These are phyloP conservation scores for Echinosophora koreensis DNA, from an alignment of 306 rosid species.

Conservation along the genomic window DNA sequence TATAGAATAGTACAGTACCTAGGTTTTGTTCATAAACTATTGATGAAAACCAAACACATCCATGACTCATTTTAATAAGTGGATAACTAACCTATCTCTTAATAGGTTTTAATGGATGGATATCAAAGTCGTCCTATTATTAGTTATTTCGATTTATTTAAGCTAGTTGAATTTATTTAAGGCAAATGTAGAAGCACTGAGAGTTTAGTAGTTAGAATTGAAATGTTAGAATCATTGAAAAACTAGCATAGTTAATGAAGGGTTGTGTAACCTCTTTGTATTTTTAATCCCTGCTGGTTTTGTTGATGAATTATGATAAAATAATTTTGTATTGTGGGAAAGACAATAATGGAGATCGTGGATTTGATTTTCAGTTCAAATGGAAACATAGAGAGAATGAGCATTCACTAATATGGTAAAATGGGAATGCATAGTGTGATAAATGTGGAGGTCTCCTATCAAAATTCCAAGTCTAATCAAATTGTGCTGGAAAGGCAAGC, in stretches of 20 bases:
- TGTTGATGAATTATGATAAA: neutral
- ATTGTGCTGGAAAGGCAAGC: neutral
- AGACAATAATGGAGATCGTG: neutral
- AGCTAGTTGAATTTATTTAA: conserved; percentile 8
- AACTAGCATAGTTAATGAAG: conserved; percentile 4
- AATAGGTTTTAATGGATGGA: neutral
- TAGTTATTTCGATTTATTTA: neutral
- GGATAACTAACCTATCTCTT: neutral
- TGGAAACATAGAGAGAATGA: conserved; percentile 13
- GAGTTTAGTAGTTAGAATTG: neutral
- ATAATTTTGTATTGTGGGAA: neutral
- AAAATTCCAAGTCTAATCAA: neutral
- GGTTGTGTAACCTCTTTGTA: neutral
- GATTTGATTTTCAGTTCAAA: conserved; percentile 32
- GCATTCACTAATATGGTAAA: conserved; percentile 1
- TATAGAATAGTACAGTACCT: too few relatives aligned
- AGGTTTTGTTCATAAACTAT: neutral
- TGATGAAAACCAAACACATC: neutral
- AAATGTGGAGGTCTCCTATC: neutral
- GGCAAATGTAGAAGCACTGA: neutral
- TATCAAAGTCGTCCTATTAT: neutral
- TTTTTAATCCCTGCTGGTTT: neutral
- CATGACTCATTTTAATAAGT: conserved; percentile 7
- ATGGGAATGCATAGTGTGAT: neutral
- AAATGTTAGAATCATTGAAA: neutral